Conservation (phyloP, 2,329 filamentous ascomycete species). For the Magnaporthiopsis incrustans region DNA sequence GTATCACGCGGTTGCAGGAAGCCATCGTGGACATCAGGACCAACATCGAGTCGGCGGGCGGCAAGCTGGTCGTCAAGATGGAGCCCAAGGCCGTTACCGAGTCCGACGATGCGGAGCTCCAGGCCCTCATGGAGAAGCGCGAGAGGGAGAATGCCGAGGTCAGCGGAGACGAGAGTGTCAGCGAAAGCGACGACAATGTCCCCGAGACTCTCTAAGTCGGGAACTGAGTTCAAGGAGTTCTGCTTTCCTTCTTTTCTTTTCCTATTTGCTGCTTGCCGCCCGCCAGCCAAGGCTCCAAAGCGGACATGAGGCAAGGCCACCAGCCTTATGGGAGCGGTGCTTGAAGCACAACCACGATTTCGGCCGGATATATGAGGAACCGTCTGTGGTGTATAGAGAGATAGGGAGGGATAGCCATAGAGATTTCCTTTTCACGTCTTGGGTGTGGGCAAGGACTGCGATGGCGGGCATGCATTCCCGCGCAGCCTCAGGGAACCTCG, state of each 20-base stretch:
- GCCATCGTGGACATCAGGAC: conserved; percentile 81
- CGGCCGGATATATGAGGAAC: neutral
- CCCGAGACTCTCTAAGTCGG: conserved; percentile 41
- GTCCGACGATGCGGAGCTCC: conserved; percentile 93
- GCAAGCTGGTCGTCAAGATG: conserved; percentile 89
- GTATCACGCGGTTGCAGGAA: conserved; percentile 77
- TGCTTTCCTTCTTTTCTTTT: neutral
- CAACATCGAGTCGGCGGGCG: conserved; percentile 71
- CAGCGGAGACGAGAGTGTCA: conserved; percentile 92
- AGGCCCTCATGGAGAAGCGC: conserved; percentile 98
- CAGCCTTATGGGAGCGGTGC: neutral
- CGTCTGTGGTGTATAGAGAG: neutral
- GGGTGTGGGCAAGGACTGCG: neutral
- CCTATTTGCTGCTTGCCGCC: neutral
- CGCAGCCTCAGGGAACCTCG: neutral
- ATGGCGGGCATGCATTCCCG: neutral
- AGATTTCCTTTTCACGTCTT: neutral
- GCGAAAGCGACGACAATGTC: conserved; percentile 87
- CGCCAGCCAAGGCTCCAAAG: neutral
- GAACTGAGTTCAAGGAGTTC: neutral
- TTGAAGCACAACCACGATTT: neutral
- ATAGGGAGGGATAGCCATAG: neutral
- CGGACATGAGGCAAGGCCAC: neutral
- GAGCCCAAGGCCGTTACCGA: conserved; percentile 98
- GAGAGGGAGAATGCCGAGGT: conserved; percentile 97